These are phyloP conservation scores for Alternaria brassicicola DNA, from an alignment of 2,329 filamentous ascomycete species.

Conservation along the genomic window DNA sequence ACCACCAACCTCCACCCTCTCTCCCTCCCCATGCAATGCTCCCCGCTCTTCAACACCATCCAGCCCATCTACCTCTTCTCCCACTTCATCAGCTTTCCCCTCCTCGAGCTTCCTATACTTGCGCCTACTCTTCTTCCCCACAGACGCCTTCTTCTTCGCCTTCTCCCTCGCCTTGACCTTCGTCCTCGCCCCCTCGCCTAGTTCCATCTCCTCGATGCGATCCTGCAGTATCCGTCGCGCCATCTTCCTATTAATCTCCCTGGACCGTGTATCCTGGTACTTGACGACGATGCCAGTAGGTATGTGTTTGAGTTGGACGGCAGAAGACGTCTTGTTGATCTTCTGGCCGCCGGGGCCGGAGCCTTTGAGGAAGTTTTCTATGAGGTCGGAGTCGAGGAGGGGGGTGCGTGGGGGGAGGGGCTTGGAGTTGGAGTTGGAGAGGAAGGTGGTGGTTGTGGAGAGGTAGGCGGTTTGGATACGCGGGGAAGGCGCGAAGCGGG, in stretches of 20 bases:
- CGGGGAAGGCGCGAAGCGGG: conserved; percentile 4
- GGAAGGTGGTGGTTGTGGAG: conserved; percentile 20
- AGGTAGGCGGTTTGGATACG: conserved; percentile 22
- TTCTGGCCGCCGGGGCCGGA: conserved; percentile 94
- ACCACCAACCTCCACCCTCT: neutral
- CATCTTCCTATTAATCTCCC: conserved; percentile 84
- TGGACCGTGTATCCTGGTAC: conserved; percentile 86
- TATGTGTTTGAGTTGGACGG: conserved; percentile 88
- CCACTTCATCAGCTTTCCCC: conserved; percentile 52
- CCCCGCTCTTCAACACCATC: conserved; percentile 20
- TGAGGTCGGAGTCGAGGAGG: conserved; percentile 78
- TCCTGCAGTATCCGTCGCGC: conserved; percentile 79
- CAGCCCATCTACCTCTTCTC: conserved; percentile 30
- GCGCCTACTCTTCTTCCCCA: conserved; percentile 78
- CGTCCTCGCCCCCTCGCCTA: conserved; percentile 72
- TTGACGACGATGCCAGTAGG: conserved; percentile 94
- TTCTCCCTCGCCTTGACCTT: conserved; percentile 68
- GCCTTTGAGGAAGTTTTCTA: conserved; percentile 86
- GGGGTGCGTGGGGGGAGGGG: conserved; percentile 71
- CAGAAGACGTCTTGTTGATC: conserved; percentile 97
- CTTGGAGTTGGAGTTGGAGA: conserved; percentile 21
- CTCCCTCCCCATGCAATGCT: conserved; percentile 6
- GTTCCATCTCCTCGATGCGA: conserved; percentile 73
- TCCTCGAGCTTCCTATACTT: conserved; percentile 68
- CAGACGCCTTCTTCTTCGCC: conserved; percentile 69